Evolutionary conservation across 371 early-diverging fungal species (phyloP), one percentile per base, ranked within the genome.

Genomic region (Vairimorpha necatrix): DNA sequence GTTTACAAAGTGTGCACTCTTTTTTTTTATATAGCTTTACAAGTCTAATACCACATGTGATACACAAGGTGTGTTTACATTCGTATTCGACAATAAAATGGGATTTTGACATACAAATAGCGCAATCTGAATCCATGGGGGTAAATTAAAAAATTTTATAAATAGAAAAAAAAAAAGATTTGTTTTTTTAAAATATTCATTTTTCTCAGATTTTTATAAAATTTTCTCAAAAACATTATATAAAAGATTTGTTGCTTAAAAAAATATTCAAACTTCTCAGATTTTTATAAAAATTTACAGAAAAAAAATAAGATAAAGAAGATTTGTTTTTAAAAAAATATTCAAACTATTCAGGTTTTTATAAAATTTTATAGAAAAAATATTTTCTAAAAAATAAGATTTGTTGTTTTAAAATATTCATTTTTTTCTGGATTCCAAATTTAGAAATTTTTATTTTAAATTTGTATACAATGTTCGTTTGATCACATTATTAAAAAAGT

Each of bases 51-150:
- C 74, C 73, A 60, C 82, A 82, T 46, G 14, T 1, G 16, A 75
- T 34, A 70, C 82, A 82, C 30, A 82, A 28, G 11, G 9, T 69
- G 47, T 82, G 82, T 34, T 48, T 38, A 53, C 82, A 82, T 34
- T 54, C 34, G 42, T 76, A 82, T 63, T 53, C 54, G 38, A 82
- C 76, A 32, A 65, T 24, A 16, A 46, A 11, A 14, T 62, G 14
- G 26, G 28, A 30, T 13, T 50, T 16, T 0, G 22, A 30, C 9
- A 65, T 67, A 47, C 82, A 82, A 32, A 82, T 74, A n/a, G 54
- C 30, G 46, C 82, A 82, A 20, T 79, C 69, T 4, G 30, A 28
- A 50, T 4, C 22, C 81, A 81, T 81, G 56, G 75, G 78, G 16
- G 18, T 4, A 30, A 36, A 26, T 56, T 26, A 63, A 66, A 48